Evolutionary conservation across 208 protist species (phyloP).

Genomic region (Acanthamoeba royreba): DNA sequence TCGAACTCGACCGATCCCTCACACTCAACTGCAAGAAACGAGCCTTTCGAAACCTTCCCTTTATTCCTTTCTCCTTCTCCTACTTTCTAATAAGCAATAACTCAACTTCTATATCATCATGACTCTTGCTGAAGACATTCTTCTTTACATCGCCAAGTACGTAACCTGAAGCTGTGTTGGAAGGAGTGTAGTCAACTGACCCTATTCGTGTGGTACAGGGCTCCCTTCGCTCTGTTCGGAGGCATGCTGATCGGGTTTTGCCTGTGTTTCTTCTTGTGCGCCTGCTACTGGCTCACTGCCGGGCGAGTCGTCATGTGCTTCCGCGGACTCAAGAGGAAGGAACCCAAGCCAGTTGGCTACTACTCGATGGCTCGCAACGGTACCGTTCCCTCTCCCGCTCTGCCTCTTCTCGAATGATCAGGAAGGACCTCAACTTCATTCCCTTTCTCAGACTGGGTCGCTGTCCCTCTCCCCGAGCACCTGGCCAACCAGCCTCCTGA

Average conservation of each 20-base stretch:
- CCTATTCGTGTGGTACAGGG: not conserved
- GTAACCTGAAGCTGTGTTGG: not conserved
- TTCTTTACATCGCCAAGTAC: slow-evolving; percentile 15
- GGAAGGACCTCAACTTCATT: not conserved
- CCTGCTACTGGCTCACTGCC: not conserved
- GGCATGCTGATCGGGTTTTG: not conserved
- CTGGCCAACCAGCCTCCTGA: not conserved
- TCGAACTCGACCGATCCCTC: too few relatives aligned
- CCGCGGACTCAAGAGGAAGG: not conserved
- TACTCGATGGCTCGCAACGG: slow-evolving; percentile 2
- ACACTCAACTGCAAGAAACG: too few relatives aligned
- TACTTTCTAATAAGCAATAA: not conserved
- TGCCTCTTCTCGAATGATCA: not conserved
- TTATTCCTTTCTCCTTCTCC: not conserved
- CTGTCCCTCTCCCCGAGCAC: not conserved
- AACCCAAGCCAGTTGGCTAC: not conserved
- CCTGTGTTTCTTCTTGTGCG: not conserved
- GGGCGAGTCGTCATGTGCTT: not conserved
- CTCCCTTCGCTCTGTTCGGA: not conserved
- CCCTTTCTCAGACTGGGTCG: not conserved
- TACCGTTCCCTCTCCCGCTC: not conserved
- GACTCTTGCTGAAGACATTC: not conserved
- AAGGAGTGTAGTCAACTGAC: not conserved
- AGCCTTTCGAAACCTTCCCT: too few relatives aligned
- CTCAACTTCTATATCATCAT: not conserved